Percentiles rank a stretch among this genome's conserved stretches.
These are phyloP conservation scores for Cryphonectria parasitica DNA, from an alignment of 2,329 filamentous ascomycete species.

Conservation along the genomic window DNA sequence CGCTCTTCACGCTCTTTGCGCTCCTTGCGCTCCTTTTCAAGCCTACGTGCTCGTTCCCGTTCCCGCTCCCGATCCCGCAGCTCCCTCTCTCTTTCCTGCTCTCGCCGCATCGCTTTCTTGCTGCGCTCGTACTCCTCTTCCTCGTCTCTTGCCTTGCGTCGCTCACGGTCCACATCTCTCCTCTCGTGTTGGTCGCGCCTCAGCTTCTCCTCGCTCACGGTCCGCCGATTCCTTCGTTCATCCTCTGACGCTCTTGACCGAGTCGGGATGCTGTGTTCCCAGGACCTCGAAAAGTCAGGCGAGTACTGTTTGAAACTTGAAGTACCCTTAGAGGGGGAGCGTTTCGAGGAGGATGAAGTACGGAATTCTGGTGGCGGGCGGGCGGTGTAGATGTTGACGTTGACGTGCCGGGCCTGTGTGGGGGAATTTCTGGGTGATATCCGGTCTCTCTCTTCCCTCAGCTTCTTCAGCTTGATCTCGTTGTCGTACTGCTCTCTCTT, in stretches of 20 bases:
- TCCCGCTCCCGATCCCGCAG: conserved; percentile 42
- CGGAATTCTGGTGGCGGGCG: conserved; percentile 48
- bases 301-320: conserved; percentile 39
- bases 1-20: conserved; percentile 15
- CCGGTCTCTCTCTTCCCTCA: conserved; percentile 58
- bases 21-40: conserved; percentile 15
- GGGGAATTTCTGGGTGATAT: conserved; percentile 49
- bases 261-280: conserved; percentile 50
- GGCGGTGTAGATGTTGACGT: conserved; percentile 54
- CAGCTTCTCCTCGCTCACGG: conserved; percentile 48
- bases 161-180: conserved; percentile 30
- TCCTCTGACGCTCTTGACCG: conserved; percentile 46
- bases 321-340: conserved; percentile 33
- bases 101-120: conserved; percentile 37
- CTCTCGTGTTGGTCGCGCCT: conserved; percentile 35
- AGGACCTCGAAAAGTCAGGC: conserved; percentile 44
- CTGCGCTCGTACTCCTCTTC: conserved; percentile 28
- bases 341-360: conserved; percentile 35
- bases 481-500: conserved; percentile 79
- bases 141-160: conserved; percentile 35
- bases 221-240: conserved; percentile 47
- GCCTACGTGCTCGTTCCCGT: conserved; percentile 32
- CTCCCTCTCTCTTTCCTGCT: conserved; percentile 45
- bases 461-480: conserved; percentile 66
- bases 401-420: conserved; percentile 38